phyloP scores from a whole-genome alignment of 2,329 filamentous ascomycete genomes.

The Fonsecaea multimorphosa region DNA sequence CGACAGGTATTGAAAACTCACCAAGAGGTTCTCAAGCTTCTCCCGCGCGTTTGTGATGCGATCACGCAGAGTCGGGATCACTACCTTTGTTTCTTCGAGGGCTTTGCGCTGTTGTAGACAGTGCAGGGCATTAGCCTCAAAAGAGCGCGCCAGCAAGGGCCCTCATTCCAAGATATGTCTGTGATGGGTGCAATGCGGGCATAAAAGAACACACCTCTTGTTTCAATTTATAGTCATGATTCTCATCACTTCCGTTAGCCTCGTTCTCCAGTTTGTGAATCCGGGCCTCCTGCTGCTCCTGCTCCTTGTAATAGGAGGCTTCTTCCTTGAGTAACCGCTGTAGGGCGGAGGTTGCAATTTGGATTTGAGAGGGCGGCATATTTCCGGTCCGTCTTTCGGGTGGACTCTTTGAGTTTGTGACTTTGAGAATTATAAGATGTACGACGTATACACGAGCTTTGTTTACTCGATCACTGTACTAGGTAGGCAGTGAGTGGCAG shows the following conservation, averaged over 20 bases:
- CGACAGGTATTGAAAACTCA: conserved; percentile 49
- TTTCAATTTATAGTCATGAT: conserved; percentile 77
- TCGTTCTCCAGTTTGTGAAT: conserved; percentile 67
- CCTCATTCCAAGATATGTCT: background rate
- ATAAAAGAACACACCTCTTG: conserved; percentile 71
- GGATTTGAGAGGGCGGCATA: conserved; percentile 38
- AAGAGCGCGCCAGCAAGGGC: background rate
- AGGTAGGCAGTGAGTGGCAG: too few species aligned
- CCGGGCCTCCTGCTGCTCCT: conserved; percentile 73
- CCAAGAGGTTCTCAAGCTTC: conserved; percentile 77
- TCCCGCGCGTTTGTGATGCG: conserved; percentile 74
- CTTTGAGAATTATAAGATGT: too few species aligned
- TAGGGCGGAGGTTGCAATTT: conserved; percentile 78
- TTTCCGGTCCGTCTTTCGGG: background rate
- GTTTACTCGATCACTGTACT: background rate
- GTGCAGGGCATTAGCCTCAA: background rate
- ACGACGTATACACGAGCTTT: background rate
- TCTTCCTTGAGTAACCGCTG: conserved; percentile 90
- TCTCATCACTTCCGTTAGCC: conserved; percentile 74
- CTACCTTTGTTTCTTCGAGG: conserved; percentile 83
- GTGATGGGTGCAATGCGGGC: background rate
- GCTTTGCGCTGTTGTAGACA: conserved; percentile 68
- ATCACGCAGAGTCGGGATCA: conserved; percentile 74
- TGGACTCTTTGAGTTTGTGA: background rate
- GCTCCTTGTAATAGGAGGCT: conserved; percentile 85